These are phyloP conservation scores for Populus simonii DNA, from an alignment of 345 rosid species.

Conservation along the genomic window DNA sequence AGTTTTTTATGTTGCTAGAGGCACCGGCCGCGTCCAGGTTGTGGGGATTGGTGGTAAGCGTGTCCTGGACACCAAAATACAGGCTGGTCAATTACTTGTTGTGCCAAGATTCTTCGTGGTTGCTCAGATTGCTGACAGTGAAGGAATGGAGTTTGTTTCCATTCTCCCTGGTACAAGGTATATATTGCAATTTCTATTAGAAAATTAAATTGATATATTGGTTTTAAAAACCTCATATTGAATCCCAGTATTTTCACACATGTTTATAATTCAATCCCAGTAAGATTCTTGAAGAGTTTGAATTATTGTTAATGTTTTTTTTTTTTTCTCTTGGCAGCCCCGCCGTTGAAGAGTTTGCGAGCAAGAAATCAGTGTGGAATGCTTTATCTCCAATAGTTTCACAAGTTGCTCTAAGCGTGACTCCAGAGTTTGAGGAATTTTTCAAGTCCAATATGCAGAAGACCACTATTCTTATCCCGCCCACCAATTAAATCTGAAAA, in stretches of 20 bases:
- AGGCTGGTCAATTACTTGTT: slow-evolving; percentile 27
- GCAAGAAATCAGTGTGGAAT: slow-evolving; percentile 21
- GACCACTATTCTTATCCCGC: slow-evolving; percentile 18
- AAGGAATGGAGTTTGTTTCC: slow-evolving; percentile 28
- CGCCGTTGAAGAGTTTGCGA: slow-evolving; percentile 10
- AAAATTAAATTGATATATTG: too few species aligned
- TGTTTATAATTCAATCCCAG: too few species aligned
- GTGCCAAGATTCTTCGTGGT: slow-evolving; percentile 29
- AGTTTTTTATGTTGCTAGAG: slow-evolving; percentile 15
- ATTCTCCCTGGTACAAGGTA: slow-evolving; percentile 13
- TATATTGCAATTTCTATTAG: background rate
- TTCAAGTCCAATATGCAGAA: slow-evolving; percentile 5
- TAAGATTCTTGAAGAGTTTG: background rate
- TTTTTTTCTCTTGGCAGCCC: slow-evolving; percentile 6
- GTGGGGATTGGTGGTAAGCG: slow-evolving; percentile 26
- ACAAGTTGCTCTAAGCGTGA: slow-evolving; percentile 15
- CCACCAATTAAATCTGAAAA: background rate
- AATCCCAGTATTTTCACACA: too few species aligned
- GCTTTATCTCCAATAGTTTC: slow-evolving; percentile 17
- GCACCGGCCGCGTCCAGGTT: slow-evolving; percentile 28
- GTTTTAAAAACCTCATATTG: too few species aligned
- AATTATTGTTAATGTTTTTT: too few species aligned
- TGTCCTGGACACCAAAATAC: slow-evolving; percentile 13
- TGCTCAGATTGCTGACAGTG: slow-evolving; percentile 7
- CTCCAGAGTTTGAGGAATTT: slow-evolving; percentile 7